Evolutionary conservation across 257 asterid genomes (phyloP), one percentile per base, ranked within the genome.

Genomic region (Echium plantagineum): DNA sequence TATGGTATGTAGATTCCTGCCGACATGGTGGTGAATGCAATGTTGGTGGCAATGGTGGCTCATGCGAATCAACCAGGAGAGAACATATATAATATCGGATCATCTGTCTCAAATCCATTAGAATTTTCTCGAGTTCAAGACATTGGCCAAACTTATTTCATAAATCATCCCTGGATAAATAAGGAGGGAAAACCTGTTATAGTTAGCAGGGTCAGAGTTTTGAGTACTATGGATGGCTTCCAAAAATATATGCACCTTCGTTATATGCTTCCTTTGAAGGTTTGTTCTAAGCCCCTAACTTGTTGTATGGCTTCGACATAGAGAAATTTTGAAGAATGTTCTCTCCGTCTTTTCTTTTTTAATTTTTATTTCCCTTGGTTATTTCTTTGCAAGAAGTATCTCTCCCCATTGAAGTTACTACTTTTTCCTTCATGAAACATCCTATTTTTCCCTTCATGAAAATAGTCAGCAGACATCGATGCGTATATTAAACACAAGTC

Each of bases 21-120:
- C 1, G 98, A 90, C 30, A 90, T 90, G 98, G 98, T 90, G 78
- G 94, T 90, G 78, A 87, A 90, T 49, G 81, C 90, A 12, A 90
- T 83, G 93, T 82, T 87, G 0, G 91, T 64, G n/a, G 84, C 95
- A 12, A 85, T 80, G 78, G 79, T 19, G 16, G 94, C 80, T 5
- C 78, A 80, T 65, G 80, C 89, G 26, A 72, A 79, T 61, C 75
- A 80, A 49, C 64, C 38, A 8, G n/a, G 52, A 28, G 74, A 73
- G 0, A 77, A 53, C 60, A 84, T 91, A 46, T 91, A 88, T 74
- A 96, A 91, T 2, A 75, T 72, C 1, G 96, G 98, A 49, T 82
- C 95, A 0, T 91, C 98, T 0, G 73, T 86, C 26, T 76, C 90
- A 17, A 88, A 91, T 71, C 98, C 98, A 2, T 2, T 91, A 35